phyloP scores from a whole-genome alignment of 371 early-diverging fungal species.

The Lichtheimia corymbifera region DNA sequence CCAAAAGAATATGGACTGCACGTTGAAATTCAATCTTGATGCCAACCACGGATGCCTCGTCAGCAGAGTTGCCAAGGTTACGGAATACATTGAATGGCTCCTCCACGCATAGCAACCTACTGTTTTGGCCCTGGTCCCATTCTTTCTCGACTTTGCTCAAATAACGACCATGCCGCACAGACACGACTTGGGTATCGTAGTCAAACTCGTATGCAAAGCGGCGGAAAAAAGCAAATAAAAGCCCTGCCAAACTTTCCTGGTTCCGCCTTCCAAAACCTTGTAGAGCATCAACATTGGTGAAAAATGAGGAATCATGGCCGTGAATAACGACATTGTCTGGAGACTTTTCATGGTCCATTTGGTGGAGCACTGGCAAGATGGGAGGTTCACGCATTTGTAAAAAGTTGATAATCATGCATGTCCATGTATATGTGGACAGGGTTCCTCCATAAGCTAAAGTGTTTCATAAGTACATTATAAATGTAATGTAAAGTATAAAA shows the following conservation, averaged over 20 bases:
- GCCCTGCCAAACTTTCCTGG: slow-evolving; percentile 71
- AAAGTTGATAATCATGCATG: slow-evolving; percentile 87
- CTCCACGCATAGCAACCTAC: slow-evolving; percentile 78
- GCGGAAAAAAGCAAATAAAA: slow-evolving; percentile 85
- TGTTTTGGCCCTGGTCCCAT: slow-evolving; percentile 57
- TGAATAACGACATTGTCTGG: slow-evolving; percentile 4
- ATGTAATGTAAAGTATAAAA: background rate
- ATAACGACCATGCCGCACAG: slow-evolving; percentile 74
- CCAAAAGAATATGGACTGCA: slow-evolving; percentile 62
- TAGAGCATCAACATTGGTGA: slow-evolving; percentile 61
- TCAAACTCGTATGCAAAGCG: slow-evolving; percentile 80
- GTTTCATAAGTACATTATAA: background rate
- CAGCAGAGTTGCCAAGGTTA: slow-evolving; percentile 89
- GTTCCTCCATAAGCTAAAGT: slow-evolving; percentile 83
- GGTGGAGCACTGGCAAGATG: slow-evolving; percentile 85
- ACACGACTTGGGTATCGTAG: slow-evolving; percentile 76
- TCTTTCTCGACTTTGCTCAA: slow-evolving; percentile 79
- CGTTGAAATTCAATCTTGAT: slow-evolving; percentile 77
- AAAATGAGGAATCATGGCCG: slow-evolving; percentile 46
- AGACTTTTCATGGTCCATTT: slow-evolving; percentile 23
- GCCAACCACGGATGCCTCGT: slow-evolving; percentile 73
- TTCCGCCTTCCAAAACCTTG: slow-evolving; percentile 70
- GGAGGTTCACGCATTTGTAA: slow-evolving; percentile 89
- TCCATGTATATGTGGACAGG: slow-evolving; percentile 91
- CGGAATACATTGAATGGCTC: slow-evolving; percentile 84